Evolutionary conservation across 345 rosid genomes (phyloP).

Genomic region (Eucalyptus guilfoylei): DNA sequence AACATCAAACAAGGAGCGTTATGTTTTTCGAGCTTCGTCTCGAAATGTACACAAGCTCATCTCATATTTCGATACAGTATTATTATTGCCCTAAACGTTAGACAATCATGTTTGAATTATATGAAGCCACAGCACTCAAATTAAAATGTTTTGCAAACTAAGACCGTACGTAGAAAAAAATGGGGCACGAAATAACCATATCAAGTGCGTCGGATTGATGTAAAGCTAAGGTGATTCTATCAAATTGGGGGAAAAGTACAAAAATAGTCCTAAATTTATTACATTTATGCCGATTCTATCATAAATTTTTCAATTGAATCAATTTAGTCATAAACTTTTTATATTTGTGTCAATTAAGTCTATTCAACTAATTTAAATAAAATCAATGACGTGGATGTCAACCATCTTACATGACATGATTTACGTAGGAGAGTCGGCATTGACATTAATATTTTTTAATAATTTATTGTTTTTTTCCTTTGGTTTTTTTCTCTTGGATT

Average conservation of each 20-base stretch:
- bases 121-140: neutral
- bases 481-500: neutral
- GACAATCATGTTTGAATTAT: neutral
- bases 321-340: too few species aligned
- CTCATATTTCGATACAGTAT: neutral
- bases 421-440: fast-evolving
- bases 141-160: neutral
- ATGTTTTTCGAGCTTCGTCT: neutral
- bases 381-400: fast-evolving
- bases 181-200: neutral
- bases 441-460: too few species aligned
- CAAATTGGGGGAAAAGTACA: neutral
- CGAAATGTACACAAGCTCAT: neutral
- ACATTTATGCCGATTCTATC: too few species aligned
- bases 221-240: neutral
- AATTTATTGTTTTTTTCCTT: too few species aligned
- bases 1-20: neutral
- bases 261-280: too few species aligned
- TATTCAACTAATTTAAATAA: neutral
- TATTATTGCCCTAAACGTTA: neutral
- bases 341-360: neutral
- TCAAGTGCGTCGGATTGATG: neutral
- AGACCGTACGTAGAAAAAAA: neutral
- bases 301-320: too few species aligned
- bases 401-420: neutral